Conservation (phyloP, 768 basidiomycete genomes). For the Exsudoporus frostii region DNA sequence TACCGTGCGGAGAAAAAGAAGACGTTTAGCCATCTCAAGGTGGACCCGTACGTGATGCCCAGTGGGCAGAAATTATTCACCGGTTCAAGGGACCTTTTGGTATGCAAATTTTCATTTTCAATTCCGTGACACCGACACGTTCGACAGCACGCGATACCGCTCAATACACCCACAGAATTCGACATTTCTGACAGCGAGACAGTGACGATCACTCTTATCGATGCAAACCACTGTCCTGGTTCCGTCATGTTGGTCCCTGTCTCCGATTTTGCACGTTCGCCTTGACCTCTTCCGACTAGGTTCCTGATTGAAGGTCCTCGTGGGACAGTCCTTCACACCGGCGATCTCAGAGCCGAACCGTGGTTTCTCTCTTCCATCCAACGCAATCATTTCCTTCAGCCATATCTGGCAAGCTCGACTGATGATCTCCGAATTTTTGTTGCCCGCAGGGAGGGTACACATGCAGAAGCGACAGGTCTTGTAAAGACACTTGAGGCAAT, state of each 20-base stretch:
- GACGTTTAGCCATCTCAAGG: constrained; percentile 67
- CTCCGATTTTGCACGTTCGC: background rate
- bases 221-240: constrained; percentile 95
- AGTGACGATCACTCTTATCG: constrained; percentile 75
- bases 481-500: constrained; percentile 66
- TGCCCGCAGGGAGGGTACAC: constrained; percentile 23
- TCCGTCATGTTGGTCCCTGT: constrained; percentile 71
- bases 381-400: constrained; percentile 68
- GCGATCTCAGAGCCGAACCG: constrained; percentile 88
- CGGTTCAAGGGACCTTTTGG: constrained; percentile 59
- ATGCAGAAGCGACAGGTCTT: constrained; percentile 23
- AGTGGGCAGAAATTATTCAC: constrained; percentile 48
- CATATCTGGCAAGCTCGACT: constrained; percentile 51
- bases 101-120: background rate
- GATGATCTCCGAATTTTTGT: constrained; percentile 24
- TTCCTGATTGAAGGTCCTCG: constrained; percentile 73
- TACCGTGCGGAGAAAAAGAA: constrained; percentile 31
- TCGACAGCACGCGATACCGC: constrained; percentile 50
- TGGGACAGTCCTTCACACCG: constrained; percentile 83
- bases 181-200: constrained; percentile 53
- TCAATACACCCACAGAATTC: constrained; percentile 62
- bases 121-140: background rate
- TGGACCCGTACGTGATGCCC: constrained; percentile 44
- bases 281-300: constrained; percentile 42
- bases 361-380: constrained; percentile 68